Conservation (phyloP, 2,329 filamentous ascomycete genomes). For the Neonectria ditissima region DNA sequence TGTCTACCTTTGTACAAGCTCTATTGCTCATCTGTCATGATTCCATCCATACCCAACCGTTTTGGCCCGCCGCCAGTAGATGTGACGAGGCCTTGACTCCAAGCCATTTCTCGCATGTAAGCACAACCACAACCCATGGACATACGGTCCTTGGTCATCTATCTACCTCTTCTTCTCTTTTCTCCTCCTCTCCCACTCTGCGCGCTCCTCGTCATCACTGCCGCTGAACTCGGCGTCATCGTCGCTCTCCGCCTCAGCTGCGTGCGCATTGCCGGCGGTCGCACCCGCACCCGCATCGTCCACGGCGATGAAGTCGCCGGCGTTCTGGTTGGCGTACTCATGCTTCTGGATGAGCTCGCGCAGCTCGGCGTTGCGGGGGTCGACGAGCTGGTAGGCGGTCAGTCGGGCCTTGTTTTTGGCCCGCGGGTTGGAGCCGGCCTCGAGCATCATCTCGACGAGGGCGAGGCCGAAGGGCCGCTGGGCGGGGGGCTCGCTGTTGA, state of each 20-base stretch:
- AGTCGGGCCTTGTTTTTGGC: slow-evolving; percentile 78
- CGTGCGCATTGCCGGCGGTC: slow-evolving; percentile 25
- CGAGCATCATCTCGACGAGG: slow-evolving; percentile 83
- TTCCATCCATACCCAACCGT: slow-evolving; percentile 33
- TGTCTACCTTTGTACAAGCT: slow-evolving; percentile 41
- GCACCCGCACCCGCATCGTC: slow-evolving; percentile 36
- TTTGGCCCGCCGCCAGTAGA: slow-evolving; percentile 22
- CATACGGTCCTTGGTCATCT: slow-evolving; percentile 4
- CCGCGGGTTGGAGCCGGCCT: slow-evolving; percentile 75
- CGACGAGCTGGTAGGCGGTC: slow-evolving; percentile 77
- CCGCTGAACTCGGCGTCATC: slow-evolving; percentile 72
- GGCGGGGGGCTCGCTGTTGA: slow-evolving; percentile 73
- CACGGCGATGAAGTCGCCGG: slow-evolving; percentile 66
- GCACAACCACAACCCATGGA: slow-evolving; percentile 12
- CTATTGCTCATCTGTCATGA: slow-evolving; percentile 41
- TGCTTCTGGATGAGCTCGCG: slow-evolving; percentile 75
- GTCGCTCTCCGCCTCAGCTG: slow-evolving; percentile 54
- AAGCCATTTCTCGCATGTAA: slow-evolving; percentile 25
- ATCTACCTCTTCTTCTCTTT: slow-evolving; percentile 51
- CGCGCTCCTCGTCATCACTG: slow-evolving; percentile 73
- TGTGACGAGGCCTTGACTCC: slow-evolving; percentile 27
- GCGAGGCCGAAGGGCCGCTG: slow-evolving; percentile 74
- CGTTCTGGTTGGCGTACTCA: slow-evolving; percentile 72
- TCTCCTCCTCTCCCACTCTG: slow-evolving; percentile 68
- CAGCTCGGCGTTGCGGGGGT: slow-evolving; percentile 75